Evolutionary conservation across 208 protist genomes (phyloP).

Genomic region (Histomonas meleagridis): DNA sequence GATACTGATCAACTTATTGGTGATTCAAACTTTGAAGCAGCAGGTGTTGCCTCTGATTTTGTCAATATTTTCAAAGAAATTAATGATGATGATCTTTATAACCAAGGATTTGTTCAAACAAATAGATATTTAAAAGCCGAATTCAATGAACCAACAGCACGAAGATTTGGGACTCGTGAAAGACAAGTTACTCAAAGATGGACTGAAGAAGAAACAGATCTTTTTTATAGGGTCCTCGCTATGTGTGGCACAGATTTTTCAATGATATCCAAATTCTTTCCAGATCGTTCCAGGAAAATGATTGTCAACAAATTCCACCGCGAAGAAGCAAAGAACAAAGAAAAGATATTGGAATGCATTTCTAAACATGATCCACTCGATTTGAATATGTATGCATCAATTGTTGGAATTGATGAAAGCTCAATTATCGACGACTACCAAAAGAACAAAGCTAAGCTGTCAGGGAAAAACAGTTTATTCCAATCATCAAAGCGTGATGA

Average conservation of each 20-base stretch:
- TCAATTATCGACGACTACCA: neutral
- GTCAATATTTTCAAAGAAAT: neutral
- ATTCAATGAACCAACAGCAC: neutral
- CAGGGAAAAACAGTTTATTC: neutral
- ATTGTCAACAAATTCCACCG: constrained; percentile 42
- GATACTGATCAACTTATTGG: constrained; percentile 7
- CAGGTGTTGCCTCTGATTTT: neutral
- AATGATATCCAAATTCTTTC: constrained; percentile 40
- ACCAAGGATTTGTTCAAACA: neutral
- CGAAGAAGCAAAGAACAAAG: constrained; percentile 34
- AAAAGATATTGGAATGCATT: neutral
- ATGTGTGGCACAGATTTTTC: constrained; percentile 45
- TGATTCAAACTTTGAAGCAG: neutral
- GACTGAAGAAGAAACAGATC: constrained; percentile 31
- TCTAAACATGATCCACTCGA: constrained; percentile 18
- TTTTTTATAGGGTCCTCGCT: constrained; percentile 31
- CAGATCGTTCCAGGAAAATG: constrained; percentile 25
- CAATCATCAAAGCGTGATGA: neutral
- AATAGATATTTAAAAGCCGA: neutral
- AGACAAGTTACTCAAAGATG: neutral
- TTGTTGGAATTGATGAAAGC: neutral
- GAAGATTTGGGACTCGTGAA: neutral
- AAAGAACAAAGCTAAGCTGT: neutral
- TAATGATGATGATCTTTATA: neutral
- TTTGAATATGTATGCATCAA: neutral